Conservation (phyloP, 805 yeast genomes). For the Teunomyces lycoperdinae region DNA sequence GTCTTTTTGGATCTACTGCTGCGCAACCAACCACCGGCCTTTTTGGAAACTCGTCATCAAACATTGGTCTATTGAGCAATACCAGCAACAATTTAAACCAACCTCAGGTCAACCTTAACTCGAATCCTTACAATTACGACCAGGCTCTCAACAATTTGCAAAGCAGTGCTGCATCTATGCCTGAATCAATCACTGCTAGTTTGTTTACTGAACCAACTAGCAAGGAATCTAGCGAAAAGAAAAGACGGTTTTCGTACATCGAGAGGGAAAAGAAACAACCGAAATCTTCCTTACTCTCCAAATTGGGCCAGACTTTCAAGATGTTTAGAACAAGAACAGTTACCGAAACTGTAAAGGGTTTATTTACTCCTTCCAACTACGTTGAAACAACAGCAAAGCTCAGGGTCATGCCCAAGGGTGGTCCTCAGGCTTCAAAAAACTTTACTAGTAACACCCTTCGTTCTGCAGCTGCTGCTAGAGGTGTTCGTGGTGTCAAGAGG, state of each 20-base stretch:
- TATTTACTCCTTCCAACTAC: conserved; percentile 28
- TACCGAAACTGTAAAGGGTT: conserved; percentile 22
- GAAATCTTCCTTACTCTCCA: conserved; percentile 27
- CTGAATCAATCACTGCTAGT: conserved; percentile 30
- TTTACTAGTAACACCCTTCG: conserved; percentile 5
- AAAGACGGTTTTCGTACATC: conserved; percentile 16
- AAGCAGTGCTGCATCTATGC: conserved; percentile 22
- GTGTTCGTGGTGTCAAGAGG: conserved; percentile 29
- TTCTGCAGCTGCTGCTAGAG: conserved; percentile 12
- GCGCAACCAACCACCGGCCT: conserved; percentile 12
- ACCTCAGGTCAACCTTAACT: conserved; percentile 2
- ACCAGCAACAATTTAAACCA: not conserved
- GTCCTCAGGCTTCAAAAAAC: conserved; percentile 6
- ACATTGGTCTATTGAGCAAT: conserved; percentile 4
- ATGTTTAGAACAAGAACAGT: conserved; percentile 23
- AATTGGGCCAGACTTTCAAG: conserved; percentile 34
- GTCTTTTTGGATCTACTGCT: not conserved
- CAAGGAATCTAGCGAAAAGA: conserved; percentile 11
- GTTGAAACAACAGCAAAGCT: conserved; percentile 9
- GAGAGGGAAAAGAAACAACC: conserved; percentile 11
- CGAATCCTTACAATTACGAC: conserved; percentile 31
- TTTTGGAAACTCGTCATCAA: conserved; percentile 19
- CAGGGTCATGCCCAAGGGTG: conserved; percentile 7
- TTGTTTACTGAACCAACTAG: conserved; percentile 16
- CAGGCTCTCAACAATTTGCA: conserved; percentile 21